Base-by-base conservation (phyloP, 2,329 filamentous ascomycete genomes). In the Claviceps sp. region DNA sequence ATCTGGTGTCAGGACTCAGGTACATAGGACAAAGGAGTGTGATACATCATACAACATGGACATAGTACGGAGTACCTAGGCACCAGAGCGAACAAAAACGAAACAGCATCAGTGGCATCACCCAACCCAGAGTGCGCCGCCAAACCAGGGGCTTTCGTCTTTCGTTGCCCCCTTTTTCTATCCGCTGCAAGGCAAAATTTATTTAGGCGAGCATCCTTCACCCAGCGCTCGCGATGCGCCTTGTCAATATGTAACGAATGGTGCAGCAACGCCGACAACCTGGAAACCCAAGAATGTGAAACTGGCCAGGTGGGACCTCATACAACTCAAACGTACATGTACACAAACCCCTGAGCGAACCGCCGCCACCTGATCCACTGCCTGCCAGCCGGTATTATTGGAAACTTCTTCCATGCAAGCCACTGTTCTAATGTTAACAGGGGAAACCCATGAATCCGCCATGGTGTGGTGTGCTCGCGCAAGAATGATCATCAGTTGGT, bases 271-370 rank as follows among this genome's bases (percentile, higher is more conserved):
- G 34, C 26, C 44, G 5, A 45, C 3, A 34, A 34, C 22, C 4
- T 20, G 16, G 5, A 8, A 36, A 11, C 16, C 13, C 14, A 29
- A 45, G 29, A 26, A 47, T n/a, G 34, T 54, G 53, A 54, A 54
- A 54, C 51, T 17, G 22, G 8, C 53, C 23, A 43, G 38, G 48
- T 51, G 48, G 45, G 40, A 11, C 42, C 22, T 37, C 20, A 20
- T 36, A 23, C 22, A 29, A 45, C 23, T 29, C 23, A 29, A 14
- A 43, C 29, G 29, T 34, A 26, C 43, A 43, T 9, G 29, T 34
- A 26, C 43, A 45, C 43, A 29, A 23, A 11, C 29, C 43, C 43
- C n/a, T 45, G 26, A 29, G 3, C 11, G 44, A 53, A 50, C 49
- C 43, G 29, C 49, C 43, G 29, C 29, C 29, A 34, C 29, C 29